Conservation (phyloP, 305 asterid genomes). For the Fraxinus baroniana region DNA sequence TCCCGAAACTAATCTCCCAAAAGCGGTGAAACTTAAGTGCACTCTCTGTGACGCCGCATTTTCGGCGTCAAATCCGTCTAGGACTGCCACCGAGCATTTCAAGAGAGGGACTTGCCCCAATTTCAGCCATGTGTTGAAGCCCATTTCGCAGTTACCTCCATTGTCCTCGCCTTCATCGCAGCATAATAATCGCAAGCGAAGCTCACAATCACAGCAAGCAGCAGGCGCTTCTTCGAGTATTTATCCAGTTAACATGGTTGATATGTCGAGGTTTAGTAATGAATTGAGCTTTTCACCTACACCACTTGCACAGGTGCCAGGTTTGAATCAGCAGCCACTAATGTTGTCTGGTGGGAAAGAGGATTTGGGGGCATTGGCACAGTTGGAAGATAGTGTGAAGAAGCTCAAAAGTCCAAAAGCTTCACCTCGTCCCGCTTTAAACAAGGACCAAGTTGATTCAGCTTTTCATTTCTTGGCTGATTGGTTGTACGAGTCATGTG, state of each 20-base stretch:
- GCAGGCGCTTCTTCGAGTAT: conserved; percentile 40
- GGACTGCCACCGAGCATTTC: conserved; percentile 88
- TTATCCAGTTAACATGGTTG: conserved; percentile 43
- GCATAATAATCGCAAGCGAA: conserved; percentile 55
- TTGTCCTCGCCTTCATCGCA: conserved; percentile 72
- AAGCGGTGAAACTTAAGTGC: conserved; percentile 80
- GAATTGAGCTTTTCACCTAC: conserved; percentile 31
- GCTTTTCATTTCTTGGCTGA: conserved; percentile 66
- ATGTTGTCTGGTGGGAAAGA: conserved; percentile 83
- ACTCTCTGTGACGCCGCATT: conserved; percentile 65
- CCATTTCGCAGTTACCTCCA: conserved; percentile 64
- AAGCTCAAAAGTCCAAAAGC: conserved; percentile 67
- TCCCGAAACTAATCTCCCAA: conserved; percentile 57
- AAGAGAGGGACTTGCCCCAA: conserved; percentile 79
- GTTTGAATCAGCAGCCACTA: conserved; percentile 38
- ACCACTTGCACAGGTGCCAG: conserved; percentile 27
- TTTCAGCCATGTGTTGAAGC: conserved; percentile 53
- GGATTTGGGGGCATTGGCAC: conserved; percentile 77
- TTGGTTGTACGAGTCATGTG: conserved; percentile 81
- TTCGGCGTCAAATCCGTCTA: conserved; percentile 85
- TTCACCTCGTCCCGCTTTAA: conserved; percentile 53
- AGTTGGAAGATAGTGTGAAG: conserved; percentile 83
- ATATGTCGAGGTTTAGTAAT: conserved; percentile 29
- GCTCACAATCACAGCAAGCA: conserved; percentile 39
- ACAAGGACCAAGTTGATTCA: conserved; percentile 55